phyloP scores from a whole-genome alignment of 768 basidiomycete genomes.

The Solioccasus polychromus region DNA sequence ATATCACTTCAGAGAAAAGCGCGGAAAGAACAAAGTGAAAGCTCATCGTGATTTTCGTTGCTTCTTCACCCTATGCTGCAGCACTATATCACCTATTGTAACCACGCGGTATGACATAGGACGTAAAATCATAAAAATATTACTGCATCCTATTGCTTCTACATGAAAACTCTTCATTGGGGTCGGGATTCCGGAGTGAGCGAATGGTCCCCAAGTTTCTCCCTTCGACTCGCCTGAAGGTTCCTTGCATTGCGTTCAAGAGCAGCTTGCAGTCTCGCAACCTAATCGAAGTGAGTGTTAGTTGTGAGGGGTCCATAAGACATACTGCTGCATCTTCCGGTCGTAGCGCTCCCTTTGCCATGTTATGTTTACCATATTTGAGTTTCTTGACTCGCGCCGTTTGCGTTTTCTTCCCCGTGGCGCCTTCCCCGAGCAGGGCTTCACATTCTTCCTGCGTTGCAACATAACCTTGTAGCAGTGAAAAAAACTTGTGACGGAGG shows the following conservation, averaged over 20 bases:
- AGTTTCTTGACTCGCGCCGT: slow-evolving; percentile 49
- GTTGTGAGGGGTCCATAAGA: slow-evolving; percentile 7
- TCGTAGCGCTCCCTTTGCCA: slow-evolving; percentile 82
- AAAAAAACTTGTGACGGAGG: slow-evolving; percentile 82
- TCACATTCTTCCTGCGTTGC: slow-evolving; percentile 74
- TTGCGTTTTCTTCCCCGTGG: slow-evolving; percentile 28
- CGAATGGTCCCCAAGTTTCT: slow-evolving; percentile 19
- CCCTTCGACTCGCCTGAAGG: slow-evolving; percentile 27
- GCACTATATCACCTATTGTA: slow-evolving; percentile 23
- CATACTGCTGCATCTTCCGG: slow-evolving; percentile 82
- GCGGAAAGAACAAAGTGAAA: slow-evolving; percentile 55
- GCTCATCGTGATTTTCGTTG: slow-evolving; percentile 33
- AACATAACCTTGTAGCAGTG: slow-evolving; percentile 66
- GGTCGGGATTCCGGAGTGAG: slow-evolving; percentile 19
- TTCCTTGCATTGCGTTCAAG: slow-evolving; percentile 45
- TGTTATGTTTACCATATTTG: slow-evolving; percentile 75
- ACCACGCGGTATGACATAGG: slow-evolving; percentile 18
- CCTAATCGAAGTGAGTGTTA: slow-evolving; percentile 37
- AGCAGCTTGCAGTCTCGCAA: slow-evolving; percentile 63
- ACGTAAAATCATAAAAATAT: slow-evolving; percentile 13
- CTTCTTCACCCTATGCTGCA: slow-evolving; percentile 1
- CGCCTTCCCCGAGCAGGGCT: slow-evolving; percentile 48
- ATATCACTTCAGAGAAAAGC: slow-evolving; percentile 54
- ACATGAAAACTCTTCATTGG: slow-evolving; percentile 1
- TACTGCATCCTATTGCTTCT: slow-evolving; percentile 7